Percentiles rank a stretch among this genome's conserved stretches.
Conservation (phyloP, 345 rosid species). For the Eucalyptus marginata region DNA sequence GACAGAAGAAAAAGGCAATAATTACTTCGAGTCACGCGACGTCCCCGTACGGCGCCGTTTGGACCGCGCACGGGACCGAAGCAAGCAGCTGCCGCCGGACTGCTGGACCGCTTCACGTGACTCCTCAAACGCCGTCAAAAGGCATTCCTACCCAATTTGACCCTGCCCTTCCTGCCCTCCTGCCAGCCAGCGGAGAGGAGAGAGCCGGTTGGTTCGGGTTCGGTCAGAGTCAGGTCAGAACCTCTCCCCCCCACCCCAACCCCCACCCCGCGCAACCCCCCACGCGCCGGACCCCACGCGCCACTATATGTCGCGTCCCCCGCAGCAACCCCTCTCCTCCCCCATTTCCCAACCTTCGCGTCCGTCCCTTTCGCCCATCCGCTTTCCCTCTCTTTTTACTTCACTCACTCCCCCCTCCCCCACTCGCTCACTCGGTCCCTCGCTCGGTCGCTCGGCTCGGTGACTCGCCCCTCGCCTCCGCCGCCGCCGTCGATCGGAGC, state of each 20-base stretch:
- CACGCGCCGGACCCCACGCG: constrained; percentile 2
- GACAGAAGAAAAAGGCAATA: no score
- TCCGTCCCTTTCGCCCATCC: not conserved
- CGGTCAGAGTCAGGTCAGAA: not conserved
- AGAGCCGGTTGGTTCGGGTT: not conserved
- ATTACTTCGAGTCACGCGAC: not conserved
- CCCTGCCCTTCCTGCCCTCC: not conserved
- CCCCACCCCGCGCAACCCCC: not conserved
- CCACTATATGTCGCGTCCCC: not conserved
- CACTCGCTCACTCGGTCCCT: not conserved
- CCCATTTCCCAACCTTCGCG: not conserved
- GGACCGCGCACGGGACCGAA: not conserved
- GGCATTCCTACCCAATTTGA: not conserved
- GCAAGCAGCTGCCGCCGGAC: not conserved
- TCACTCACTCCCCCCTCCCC: not conserved
- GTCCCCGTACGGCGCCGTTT: not conserved
- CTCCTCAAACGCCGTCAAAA: not conserved
- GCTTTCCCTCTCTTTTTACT: not conserved
- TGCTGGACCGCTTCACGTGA: not conserved
- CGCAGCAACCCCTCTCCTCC: not conserved
- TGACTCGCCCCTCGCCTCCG: not conserved
- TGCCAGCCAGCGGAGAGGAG: not conserved
- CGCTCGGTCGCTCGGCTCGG: not conserved
- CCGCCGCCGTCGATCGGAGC: not conserved
- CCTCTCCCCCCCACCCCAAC: not conserved